Percentiles rank a stretch among this genome's conserved stretches.
These are phyloP conservation scores for Phytopythium mirpurense DNA, from an alignment of 352 stramenopile species.

Conservation along the genomic window DNA sequence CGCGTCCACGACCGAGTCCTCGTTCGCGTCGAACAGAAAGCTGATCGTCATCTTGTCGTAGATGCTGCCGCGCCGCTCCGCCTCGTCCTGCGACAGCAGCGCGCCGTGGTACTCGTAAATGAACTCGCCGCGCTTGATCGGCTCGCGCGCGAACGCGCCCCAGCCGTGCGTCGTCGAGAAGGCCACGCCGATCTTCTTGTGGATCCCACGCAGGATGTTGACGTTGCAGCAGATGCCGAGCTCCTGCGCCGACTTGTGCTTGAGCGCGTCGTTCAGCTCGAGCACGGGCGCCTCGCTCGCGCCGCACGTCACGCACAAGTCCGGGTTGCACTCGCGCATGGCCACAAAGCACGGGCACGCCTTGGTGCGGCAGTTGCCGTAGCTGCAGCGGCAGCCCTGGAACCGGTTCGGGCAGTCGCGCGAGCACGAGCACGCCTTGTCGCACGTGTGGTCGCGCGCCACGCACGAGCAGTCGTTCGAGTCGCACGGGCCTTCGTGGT, in stretches of 20 bases:
- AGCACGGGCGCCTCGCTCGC: constrained; percentile 49
- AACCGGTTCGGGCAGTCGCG: constrained; percentile 69
- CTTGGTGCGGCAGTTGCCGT: constrained; percentile 58
- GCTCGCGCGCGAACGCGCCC: constrained; percentile 54
- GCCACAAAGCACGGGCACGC: constrained; percentile 57
- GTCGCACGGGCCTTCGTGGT: constrained; percentile 64
- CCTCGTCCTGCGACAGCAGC: constrained; percentile 65
- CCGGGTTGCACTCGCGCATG: constrained; percentile 50
- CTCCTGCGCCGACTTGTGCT: constrained; percentile 29
- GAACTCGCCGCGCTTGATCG: constrained; percentile 59
- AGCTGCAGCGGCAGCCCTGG: constrained; percentile 43
- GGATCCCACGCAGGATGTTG: constrained; percentile 46
- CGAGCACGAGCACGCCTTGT: constrained; percentile 81
- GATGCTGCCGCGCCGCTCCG: constrained; percentile 67
- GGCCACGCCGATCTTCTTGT: constrained; percentile 57
- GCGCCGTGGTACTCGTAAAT: constrained; percentile 68
- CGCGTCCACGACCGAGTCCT: constrained; percentile 88
- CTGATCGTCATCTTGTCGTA: constrained; percentile 85
- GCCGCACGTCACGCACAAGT: constrained; percentile 52
- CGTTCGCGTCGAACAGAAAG: constrained; percentile 91
- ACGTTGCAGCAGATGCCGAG: constrained; percentile 68
- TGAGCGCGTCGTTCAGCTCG: constrained; percentile 31
- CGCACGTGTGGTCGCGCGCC: constrained; percentile 69
- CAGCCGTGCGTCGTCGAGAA: constrained; percentile 63
- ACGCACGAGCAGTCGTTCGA: constrained; percentile 63